These are phyloP conservation scores for Speleostelium caveatum DNA, from an alignment of 78 protist genomes.

Conservation along the genomic window DNA sequence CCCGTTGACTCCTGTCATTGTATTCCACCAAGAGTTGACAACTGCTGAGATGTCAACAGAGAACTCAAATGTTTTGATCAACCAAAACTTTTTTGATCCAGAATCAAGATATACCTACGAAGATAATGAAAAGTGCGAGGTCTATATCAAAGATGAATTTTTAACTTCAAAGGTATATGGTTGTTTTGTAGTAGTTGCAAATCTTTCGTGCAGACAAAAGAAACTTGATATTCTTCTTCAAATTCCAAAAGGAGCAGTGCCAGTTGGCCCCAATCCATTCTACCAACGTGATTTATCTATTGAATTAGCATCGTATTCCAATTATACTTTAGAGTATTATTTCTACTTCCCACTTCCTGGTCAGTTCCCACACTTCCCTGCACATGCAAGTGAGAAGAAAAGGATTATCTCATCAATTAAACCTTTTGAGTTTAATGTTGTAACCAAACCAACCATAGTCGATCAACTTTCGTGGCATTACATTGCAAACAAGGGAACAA, in stretches of 20 bases:
- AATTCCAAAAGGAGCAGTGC: constrained; percentile 68
- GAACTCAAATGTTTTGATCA: constrained; percentile 8
- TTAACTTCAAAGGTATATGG: constrained; percentile 53
- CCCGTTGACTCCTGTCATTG: constrained; percentile 42
- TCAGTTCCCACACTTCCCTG: constrained; percentile 57
- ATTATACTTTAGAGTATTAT: constrained; percentile 19
- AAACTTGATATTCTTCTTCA: constrained; percentile 58
- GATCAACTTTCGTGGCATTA: constrained; percentile 73
- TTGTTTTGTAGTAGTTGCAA: constrained; percentile 52
- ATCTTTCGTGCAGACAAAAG: constrained; percentile 49
- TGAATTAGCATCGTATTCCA: constrained; percentile 35
- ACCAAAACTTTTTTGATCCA: constrained; percentile 75
- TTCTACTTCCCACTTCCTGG: constrained; percentile 77
- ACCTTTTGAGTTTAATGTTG: constrained; percentile 65
- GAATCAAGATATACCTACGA: constrained; percentile 11
- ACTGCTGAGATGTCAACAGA: not conserved
- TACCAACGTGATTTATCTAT: constrained; percentile 15
- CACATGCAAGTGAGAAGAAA: constrained; percentile 40
- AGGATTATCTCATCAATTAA: constrained; percentile 23
- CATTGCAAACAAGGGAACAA: constrained; percentile 49
- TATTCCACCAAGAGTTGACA: constrained; percentile 66
- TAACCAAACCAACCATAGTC: constrained; percentile 38
- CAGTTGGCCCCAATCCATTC: constrained; percentile 70
- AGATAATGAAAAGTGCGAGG: constrained; percentile 23
- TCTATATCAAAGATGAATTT: constrained; percentile 46